These are phyloP conservation scores for Botrytis fabae DNA, from an alignment of 2,329 filamentous ascomycete genomes.

Conservation along the genomic window DNA sequence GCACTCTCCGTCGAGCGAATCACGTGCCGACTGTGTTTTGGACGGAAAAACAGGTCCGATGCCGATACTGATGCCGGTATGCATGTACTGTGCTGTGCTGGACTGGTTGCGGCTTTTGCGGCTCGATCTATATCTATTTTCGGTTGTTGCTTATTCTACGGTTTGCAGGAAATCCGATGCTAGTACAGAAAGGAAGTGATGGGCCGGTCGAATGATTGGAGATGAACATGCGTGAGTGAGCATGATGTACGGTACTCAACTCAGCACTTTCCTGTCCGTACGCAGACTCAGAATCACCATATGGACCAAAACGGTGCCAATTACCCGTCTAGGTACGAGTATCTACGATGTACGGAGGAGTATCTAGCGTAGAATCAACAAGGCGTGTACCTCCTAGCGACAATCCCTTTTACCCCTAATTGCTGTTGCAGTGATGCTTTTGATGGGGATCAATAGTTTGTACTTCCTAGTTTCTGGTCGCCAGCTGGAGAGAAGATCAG, in stretches of 20 bases:
- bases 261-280: not conserved
- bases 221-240: not conserved
- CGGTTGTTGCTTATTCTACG: not conserved
- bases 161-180: not conserved
- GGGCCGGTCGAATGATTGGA: not conserved
- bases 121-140: not conserved
- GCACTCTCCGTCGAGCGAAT: not conserved
- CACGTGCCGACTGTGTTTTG: not conserved
- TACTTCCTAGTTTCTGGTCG: not conserved
- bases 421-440: not conserved
- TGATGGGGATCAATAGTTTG: not conserved
- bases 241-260: not conserved
- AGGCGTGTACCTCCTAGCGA: not conserved
- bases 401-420: not conserved
- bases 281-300: not conserved
- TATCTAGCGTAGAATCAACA: not conserved
- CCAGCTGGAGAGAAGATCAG: not conserved
- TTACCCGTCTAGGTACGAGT: not conserved
- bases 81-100: not conserved
- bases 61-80: not conserved
- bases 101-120: slow-evolving; percentile 9
- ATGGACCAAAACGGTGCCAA: not conserved
- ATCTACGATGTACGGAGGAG: not conserved
- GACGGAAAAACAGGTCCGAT: not conserved
- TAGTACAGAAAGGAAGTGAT: not conserved